These are phyloP conservation scores for Catunica adiposa DNA, from an alignment of 2,329 filamentous ascomycete genomes.

Conservation along the genomic window DNA sequence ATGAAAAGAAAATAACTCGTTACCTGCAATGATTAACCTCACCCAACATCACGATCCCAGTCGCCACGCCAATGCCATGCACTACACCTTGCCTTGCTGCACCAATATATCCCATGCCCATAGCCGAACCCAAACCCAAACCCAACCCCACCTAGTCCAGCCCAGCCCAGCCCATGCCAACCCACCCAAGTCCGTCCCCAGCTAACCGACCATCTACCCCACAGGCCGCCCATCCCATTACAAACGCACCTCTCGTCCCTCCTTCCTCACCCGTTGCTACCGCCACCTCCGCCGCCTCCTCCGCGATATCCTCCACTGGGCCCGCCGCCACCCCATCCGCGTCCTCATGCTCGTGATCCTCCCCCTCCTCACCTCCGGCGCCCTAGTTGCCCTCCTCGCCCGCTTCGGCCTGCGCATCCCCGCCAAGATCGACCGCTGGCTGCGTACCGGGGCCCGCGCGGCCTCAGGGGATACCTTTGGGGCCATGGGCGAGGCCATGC, in stretches of 20 bases:
- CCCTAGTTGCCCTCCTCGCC: slow-evolving; percentile 58
- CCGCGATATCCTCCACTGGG: slow-evolving; percentile 65
- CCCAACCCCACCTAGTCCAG: background rate
- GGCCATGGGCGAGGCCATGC: slow-evolving; percentile 37
- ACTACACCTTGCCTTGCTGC: too few relatives aligned
- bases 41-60: too few relatives aligned
- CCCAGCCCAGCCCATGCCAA: too few relatives aligned
- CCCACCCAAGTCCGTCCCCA: background rate
- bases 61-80: too few relatives aligned
- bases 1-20: too few relatives aligned
- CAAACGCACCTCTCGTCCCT: slow-evolving; percentile 64
- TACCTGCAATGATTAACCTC: too few relatives aligned
- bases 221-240: slow-evolving; percentile 47
- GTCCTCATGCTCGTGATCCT: slow-evolving; percentile 76
- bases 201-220: background rate
- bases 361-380: slow-evolving; percentile 72
- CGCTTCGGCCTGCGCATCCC: slow-evolving; percentile 69
- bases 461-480: slow-evolving; percentile 32
- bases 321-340: slow-evolving; percentile 69
- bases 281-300: slow-evolving; percentile 63
- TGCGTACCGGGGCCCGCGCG: slow-evolving; percentile 36
- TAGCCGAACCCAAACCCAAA: background rate
- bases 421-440: slow-evolving; percentile 39
- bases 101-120: background rate
- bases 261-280: slow-evolving; percentile 59